Evolutionary conservation across 192 early-diverging fungal species (phyloP).

Genomic region (Coemansia sp.): DNA sequence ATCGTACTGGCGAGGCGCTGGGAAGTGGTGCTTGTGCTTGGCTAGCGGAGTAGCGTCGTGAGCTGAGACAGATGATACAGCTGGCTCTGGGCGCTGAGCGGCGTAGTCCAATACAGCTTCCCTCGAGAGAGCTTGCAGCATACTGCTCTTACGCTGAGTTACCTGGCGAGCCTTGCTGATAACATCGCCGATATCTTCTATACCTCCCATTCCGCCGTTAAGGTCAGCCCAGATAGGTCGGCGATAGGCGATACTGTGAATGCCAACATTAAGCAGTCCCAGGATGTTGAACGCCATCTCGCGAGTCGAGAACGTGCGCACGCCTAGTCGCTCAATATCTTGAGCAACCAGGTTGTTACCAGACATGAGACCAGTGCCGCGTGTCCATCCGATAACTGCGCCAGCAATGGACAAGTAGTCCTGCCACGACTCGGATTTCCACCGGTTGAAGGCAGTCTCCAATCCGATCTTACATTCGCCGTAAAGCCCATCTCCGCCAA

Average conservation of each 20-base stretch:
- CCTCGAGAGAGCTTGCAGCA: background rate
- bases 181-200: constrained; percentile 42
- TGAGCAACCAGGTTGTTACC: constrained; percentile 87
- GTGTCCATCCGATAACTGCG: constrained; percentile 96
- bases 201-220: constrained; percentile 78
- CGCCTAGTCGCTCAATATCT: constrained; percentile 84
- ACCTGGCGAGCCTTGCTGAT: background rate
- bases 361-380: constrained; percentile 94
- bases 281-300: constrained; percentile 97
- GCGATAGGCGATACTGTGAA: constrained; percentile 70
- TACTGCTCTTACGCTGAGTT: background rate
- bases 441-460: constrained; percentile 91
- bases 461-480: constrained; percentile 94
- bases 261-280: constrained; percentile 81
- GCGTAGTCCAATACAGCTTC: background rate
- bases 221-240: constrained; percentile 90
- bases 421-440: constrained; percentile 89
- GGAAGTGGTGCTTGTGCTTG: constrained; percentile 89
- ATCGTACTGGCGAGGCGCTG: constrained; percentile 66
- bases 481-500: constrained; percentile 92
- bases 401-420: constrained; percentile 86
- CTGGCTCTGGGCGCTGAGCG: background rate
- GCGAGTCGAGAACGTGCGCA: constrained; percentile 86
- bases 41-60: constrained; percentile 64
- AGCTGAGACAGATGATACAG: background rate